Evolutionary conservation across 352 stramenopile species (phyloP), one percentile per base, ranked within the genome.

Genomic region (Phytophthora quininea): DNA sequence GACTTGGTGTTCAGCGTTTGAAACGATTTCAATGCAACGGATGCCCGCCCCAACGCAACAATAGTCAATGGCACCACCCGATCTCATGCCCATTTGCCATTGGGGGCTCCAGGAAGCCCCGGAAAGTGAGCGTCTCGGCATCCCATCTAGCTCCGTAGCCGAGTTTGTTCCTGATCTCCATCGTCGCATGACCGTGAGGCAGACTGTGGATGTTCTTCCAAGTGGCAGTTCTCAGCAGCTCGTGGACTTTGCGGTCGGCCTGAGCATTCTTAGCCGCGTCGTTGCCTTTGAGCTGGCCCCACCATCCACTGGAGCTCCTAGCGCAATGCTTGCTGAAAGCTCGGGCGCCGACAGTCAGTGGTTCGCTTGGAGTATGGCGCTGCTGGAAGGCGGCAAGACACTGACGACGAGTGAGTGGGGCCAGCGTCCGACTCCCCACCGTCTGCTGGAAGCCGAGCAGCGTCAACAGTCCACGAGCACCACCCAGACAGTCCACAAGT

Each of bases 121-220:
- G 72, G 67, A 95, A 96, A 27, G 65, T 64, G 24, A 24, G n/a
- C 0, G 49, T 74, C 43, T 78, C 65, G 12, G 83, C 62, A 37
- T 89, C 86, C 88, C 88, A 96, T 60, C 88, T 80, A 10, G 82
- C 84, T 9, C 86, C 86, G 42, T 92, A 96, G 31, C 88, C 88
- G 6, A 82, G 67, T 2, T 73, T 69, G 54, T 89, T 83, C 61
- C 86, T 82, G 6, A 93, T 62, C 67, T 96, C 88, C 60, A 93
- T 83, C 43, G 84, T 91, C 58, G 77, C 77, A 42, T 91, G 72
- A 11, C 68, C 72, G 48, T 94, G 71, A 37, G 88, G 86, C 0
- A 96, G 77, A 40, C 78, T 83, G 64, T 96, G 88, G 4, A 93
- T 71, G 66, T 96, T 95, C 53, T 93, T 93, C 88, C 85, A 96